Evolutionary conservation across 2,329 filamentous ascomycete species (phyloP).

Genomic region (Neopestalotiopsis clavispora): DNA sequence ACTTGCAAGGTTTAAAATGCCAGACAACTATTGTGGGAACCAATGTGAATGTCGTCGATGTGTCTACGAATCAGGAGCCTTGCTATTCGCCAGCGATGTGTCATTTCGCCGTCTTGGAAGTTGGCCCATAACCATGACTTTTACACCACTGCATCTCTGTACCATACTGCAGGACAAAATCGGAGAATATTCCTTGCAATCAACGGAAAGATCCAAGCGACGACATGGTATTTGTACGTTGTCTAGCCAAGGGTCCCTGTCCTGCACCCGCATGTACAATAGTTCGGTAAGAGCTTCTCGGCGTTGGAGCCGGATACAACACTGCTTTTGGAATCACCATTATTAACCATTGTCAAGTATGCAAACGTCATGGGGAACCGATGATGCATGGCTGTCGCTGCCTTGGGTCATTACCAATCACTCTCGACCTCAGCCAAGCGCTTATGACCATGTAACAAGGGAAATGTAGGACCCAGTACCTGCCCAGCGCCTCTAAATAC

Average conservation of each 20-base stretch:
- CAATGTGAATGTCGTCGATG: background rate
- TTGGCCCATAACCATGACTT: background rate
- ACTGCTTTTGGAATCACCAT: background rate
- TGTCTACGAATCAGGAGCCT: background rate
- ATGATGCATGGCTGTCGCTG: background rate
- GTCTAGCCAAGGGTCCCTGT: background rate
- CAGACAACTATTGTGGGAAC: background rate
- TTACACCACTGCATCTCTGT: no score
- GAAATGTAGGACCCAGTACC: no score
- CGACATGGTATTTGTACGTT: background rate
- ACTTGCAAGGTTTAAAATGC: background rate
- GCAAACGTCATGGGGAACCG: background rate
- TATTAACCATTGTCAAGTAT: background rate
- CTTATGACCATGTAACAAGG: background rate
- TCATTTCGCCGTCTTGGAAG: background rate
- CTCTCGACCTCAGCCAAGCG: background rate
- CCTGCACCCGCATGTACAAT: background rate
- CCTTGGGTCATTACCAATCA: background rate
- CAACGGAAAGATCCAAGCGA: slow-evolving; percentile 2
- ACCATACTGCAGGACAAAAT: background rate
- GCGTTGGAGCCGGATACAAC: slow-evolving; percentile 11
- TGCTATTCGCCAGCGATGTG: background rate
- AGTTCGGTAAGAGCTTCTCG: slow-evolving; percentile 13
- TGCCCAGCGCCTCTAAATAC: no score
- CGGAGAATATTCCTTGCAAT: background rate